Base-by-base conservation (phyloP, 768 basidiomycete species). In the Cubamyces sp. region DNA sequence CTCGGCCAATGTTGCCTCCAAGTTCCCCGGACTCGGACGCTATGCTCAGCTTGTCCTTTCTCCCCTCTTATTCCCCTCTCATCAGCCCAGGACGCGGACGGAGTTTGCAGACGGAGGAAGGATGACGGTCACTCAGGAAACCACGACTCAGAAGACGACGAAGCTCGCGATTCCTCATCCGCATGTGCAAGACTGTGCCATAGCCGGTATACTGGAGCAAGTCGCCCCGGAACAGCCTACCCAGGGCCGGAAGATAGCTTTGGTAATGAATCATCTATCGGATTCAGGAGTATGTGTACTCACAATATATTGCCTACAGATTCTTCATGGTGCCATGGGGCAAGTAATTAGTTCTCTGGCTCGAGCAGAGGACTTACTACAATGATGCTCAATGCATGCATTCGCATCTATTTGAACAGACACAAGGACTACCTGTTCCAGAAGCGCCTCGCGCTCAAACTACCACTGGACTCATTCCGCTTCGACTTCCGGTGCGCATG, bases 351-450 rank as follows among this genome's bases (percentile, higher is more conserved):
- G 15, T 19, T 16, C 3, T 3, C 26, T 19, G 30, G 30, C 7
- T 18, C 21, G 25, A n/a, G n/a, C 26, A 18, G 16, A 11, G n/a
- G 21, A 39, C 23, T 61, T 43, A 61, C 52, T 39, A 18, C 9
- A 40, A 14, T 34, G 11, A 34, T 34, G 4, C 34, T 3, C 8
- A 30, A 3, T 30, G 28, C 4, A 30, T 30, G 28, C 28, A 30
- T 8, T 15, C 18, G n/a, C 26, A 18, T 16, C 12, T 9, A 18
- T 19, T 25, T 68, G 50, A 25, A 23, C 73, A 93, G 91, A 69
- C 92, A 94, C 74, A 92, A 92, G 68, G 88, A 94, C 71, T 94
- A 94, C 75, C 72, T 94, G 50, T 92, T 88, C 77, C 88, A 90
- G 73, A 87, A 87, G 69, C 84, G 82, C 15, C 84, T 94, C 19